Evolutionary conservation across 345 rosid species (phyloP).

Genomic region (Aquilaria sinensis): DNA sequence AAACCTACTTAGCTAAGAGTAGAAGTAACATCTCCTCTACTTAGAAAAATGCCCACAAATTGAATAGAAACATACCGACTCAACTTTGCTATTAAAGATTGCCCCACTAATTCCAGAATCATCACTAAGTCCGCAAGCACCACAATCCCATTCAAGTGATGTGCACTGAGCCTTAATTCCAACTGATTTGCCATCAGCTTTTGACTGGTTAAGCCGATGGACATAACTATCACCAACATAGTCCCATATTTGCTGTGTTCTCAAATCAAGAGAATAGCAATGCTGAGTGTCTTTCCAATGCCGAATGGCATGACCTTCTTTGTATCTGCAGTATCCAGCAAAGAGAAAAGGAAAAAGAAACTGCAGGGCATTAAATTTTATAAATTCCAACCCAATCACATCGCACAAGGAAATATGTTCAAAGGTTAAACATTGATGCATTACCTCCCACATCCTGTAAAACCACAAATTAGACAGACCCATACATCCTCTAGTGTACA

Average conservation of each 20-base stretch:
- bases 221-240: conserved; percentile 94
- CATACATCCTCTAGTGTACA: conserved; percentile 76
- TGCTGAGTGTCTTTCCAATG: conserved; percentile 94
- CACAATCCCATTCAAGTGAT: conserved; percentile 61
- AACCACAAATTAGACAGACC: conserved; percentile 91
- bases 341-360: conserved; percentile 1
- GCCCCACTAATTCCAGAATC: conserved; percentile 79
- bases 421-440: not conserved
- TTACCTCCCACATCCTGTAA: conserved; percentile 96
- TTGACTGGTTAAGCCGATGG: conserved; percentile 89
- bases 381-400: conserved; percentile 2
- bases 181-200: conserved; percentile 64
- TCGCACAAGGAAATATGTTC: not conserved
- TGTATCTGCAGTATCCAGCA: conserved; percentile 51
- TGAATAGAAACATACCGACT: conserved; percentile 49
- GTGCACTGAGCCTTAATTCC: conserved; percentile 52
- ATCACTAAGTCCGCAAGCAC: conserved; percentile 59
- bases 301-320: conserved; percentile 83
- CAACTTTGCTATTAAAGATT: conserved; percentile 83
- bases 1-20: not conserved
- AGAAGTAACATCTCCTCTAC: not conserved
- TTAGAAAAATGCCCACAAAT: not conserved
- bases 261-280: conserved; percentile 82
- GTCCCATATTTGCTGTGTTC: conserved; percentile 94
- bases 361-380: not conserved